Base-by-base conservation (phyloP, 1,284 basidiomycete species). In the Cryptococcus sp. region DNA sequence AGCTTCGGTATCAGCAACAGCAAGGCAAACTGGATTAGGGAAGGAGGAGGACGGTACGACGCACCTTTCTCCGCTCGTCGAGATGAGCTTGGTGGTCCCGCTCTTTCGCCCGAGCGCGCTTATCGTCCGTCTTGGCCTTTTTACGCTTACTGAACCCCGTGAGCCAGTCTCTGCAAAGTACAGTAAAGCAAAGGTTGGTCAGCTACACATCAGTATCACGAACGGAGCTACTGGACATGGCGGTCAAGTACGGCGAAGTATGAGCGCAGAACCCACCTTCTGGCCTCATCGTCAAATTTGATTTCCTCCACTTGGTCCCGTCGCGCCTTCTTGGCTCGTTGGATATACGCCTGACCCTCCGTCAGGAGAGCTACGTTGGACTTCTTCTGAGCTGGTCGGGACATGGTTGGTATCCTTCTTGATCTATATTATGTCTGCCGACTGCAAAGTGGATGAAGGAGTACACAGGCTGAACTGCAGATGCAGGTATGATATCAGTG, bases 101-200 rank as follows among this genome's bases (percentile, higher is more conserved):
- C 67, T 79, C 72, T 59, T 77, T 78, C 0, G 78, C 78, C 38
- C 72, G 65, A 27, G 69, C 61, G 39, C 72, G 53, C 53, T 72
- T 69, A 47, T 74, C 78, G 35, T 79, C 78, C 13, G 70, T 64
- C 60, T 76, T 76, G n/a, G 74, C 74, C 74, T 79, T 78, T 61
- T 80, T 80, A 46, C 79, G 61, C 66, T 80, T 80, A 20, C 67
- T 69, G 61, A 80, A 80, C 1, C 79, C 79, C 0, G 77, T 78
- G 49, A 80, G 67, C 67, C 72, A 80, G 59, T 80, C 79, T 31
- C 78, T 78, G 47, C 22, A 22, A 51, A 38, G 17, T 35, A 22
- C 40, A 27, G 19, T 5, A 22, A 16, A 3, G 20, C 1, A 53
- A 41, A 46, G 15, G 20, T 1, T 46, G 20, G 42, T 20, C 41